Base-by-base conservation (phyloP, 345 rosid species). In the Salix udensis region DNA sequence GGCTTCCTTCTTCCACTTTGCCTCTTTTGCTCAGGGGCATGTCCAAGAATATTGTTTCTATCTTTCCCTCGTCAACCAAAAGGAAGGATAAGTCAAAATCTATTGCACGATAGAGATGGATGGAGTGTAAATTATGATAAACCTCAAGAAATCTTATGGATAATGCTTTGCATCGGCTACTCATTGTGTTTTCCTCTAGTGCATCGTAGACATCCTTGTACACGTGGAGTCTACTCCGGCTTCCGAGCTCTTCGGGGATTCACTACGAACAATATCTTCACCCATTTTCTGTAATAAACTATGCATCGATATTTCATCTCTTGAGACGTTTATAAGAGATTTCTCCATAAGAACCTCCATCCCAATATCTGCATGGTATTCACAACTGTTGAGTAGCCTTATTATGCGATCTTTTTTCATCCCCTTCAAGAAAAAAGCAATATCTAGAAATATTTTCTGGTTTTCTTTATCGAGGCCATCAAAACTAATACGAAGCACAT, bases 391-490 rank as follows among this genome's bases (percentile, higher is more conserved):
- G 0, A 74, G 71, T 21, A 74, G 37, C 23, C 68, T 31, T 15
- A 15, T 23, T 37, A 74, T 62, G 13, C 40, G 58, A 48, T 74
- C 71, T 0, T 3, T 74, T 23, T 66, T 58, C 71, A 74, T 66
- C 50, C 71, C 71, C 6, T 31, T 66, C 1, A 74, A 23, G 7
- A 74, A 74, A 26, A 71, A 66, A 2, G 77, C 71, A n/a, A 74
- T 28, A 16, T 74, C 71, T 11, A 74, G 62, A 50, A 74, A 74
- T 31, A 74, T 66, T 34, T 74, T 50, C 67, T 74, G 50, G 11
- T 74, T 52, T 7, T 28, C 30, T 65, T 12, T 42, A 34, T 74
- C 14, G 10, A 74, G 68, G 2, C 70, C 76, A 44, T 74, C 40
- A 23, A 26, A 74, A 65, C 76, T 74, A 62, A 74, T 46, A 9